Evolutionary conservation across 73 alveolate species (phyloP), one percentile per base, ranked within the genome.

Genomic region (Blepharisma japonicum): DNA sequence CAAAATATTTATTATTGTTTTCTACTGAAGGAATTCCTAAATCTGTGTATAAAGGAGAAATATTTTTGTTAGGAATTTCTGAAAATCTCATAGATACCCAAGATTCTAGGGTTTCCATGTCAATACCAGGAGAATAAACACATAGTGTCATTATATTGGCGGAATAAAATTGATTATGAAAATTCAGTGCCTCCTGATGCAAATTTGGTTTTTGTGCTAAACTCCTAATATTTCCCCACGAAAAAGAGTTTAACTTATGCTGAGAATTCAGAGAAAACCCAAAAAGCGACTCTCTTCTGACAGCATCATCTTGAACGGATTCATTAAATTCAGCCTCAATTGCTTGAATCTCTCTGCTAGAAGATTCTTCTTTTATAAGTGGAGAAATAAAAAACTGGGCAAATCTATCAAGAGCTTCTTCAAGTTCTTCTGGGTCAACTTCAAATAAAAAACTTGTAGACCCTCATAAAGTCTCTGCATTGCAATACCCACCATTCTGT

Each of bases 341-440:
- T 20, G 94, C 92, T 45, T 87, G 83, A 84, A 90, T 82, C 86
- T 95, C 98, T 51, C 97, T 81, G 71, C 84, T 96, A 71, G 93
- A 81, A 11, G 96, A 89, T 53, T 80, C 71, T 53, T 81, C 80
- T 9, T 82, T 79, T 48, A 94, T 81, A 51, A 71, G 71, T 21
- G 98, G 94, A 48, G 78, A 49, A 32, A 70, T 83, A 85, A 88
- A 91, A 81, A 91, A 95, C 47, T 91, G 86, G 4, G 98, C 91
- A 85, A 95, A 93, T 79, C 92, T 87, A 77, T 95, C 97, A 55
- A 93, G 84, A 32, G 98, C 98, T 7, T 88, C 94, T 55, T 80
- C 91, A 74, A 92, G 83, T 8, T 81, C 90, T 32, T 32, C 42
- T 32, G 42, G 42, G 42, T 32, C 42, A 32, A 32, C 42, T 32